Conservation (phyloP, 176 grass and related monocot genomes). For the Typha latifolia region DNA sequence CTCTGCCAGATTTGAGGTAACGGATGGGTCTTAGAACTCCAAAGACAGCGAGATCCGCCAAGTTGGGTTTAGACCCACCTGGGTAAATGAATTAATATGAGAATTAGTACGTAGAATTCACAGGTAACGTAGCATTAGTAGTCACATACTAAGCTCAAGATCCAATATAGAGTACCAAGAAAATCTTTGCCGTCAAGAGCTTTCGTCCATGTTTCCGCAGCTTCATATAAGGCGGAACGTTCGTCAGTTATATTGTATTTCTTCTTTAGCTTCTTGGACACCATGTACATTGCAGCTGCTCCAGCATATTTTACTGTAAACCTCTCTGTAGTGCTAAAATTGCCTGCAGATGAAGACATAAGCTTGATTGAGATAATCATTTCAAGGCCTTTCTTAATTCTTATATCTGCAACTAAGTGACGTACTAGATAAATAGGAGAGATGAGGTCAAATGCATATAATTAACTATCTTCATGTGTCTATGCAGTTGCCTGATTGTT, state of each 20-base stretch:
- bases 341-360: conserved; percentile 35
- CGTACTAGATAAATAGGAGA: too few species aligned
- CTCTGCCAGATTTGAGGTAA: conserved; percentile 66
- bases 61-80: conserved; percentile 92
- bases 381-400: too few species aligned
- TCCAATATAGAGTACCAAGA: conserved; percentile 37
- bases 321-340: conserved; percentile 70
- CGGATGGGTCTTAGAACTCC: conserved; percentile 87
- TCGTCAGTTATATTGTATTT: conserved; percentile 83
- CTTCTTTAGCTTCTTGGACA: conserved; percentile 92
- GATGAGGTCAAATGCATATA: too few species aligned
- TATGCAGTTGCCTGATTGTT: too few species aligned
- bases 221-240: conserved; percentile 70
- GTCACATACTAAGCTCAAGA: background rate
- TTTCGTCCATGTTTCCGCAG: conserved; percentile 66
- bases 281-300: conserved; percentile 84
- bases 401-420: too few species aligned
- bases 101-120: too few species aligned
- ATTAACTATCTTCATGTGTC: too few species aligned
- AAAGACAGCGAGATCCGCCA: conserved; percentile 85
- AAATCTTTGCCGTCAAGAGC: conserved; percentile 83
- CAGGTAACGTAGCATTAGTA: background rate
- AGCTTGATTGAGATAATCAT: too few species aligned
- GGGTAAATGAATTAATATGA: background rate
- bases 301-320: conserved; percentile 87